Evolutionary conservation across 805 yeast species (phyloP).

Genomic region (Metschnikowia borealis): DNA sequence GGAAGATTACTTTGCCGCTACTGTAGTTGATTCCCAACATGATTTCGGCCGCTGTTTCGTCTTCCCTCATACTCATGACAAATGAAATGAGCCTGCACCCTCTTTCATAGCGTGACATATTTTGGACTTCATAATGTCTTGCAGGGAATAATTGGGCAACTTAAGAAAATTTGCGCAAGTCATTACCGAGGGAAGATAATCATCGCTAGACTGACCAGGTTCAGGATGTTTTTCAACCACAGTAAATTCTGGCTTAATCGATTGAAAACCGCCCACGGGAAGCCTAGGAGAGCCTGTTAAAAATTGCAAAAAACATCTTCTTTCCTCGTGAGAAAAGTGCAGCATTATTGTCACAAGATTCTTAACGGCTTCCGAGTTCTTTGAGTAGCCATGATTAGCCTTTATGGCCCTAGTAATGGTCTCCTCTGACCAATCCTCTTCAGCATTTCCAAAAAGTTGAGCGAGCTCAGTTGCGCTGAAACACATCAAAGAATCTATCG

Average conservation of each 20-base stretch:
- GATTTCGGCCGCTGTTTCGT: not conserved
- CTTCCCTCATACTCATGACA: conserved; percentile 44
- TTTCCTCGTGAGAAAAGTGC: conserved; percentile 49
- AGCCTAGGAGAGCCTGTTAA: conserved; percentile 89
- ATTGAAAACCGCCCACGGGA: conserved; percentile 91
- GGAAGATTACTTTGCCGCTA: not conserved
- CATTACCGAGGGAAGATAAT: conserved; percentile 93
- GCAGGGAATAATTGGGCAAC: conserved; percentile 73
- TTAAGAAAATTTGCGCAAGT: conserved; percentile 95
- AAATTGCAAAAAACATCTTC: conserved; percentile 76
- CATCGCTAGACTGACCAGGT: conserved; percentile 62
- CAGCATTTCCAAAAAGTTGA: conserved; percentile 66
- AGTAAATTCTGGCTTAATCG: conserved; percentile 76
- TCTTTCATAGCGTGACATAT: conserved; percentile 72
- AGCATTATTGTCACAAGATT: conserved; percentile 60
- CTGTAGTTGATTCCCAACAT: not conserved
- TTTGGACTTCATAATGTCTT: conserved; percentile 54
- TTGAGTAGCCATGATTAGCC: conserved; percentile 88
- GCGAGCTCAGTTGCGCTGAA: conserved; percentile 74
- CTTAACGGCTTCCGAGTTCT: conserved; percentile 61
- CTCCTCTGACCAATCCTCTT: conserved; percentile 81
- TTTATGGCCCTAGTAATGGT: conserved; percentile 58
- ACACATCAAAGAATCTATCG: conserved; percentile 64
- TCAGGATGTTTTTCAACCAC: conserved; percentile 85
- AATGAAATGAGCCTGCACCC: conserved; percentile 82